Base-by-base conservation (phyloP, 495 filamentous ascomycete species). In the Penicillium robsamsonii region DNA sequence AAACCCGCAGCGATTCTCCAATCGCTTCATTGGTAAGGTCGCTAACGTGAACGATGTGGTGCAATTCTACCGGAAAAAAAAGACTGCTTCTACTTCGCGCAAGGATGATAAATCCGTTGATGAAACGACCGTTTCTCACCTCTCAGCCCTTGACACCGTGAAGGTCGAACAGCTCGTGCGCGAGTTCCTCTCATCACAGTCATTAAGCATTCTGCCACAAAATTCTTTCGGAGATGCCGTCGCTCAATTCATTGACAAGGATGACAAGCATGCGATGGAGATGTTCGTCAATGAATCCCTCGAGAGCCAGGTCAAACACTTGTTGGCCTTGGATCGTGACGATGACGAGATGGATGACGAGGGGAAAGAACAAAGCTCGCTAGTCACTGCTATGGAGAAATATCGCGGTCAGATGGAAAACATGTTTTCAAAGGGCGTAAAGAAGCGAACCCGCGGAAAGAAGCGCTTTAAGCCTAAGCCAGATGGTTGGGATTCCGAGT, bases 1-100 rank as follows among this genome's bases (percentile, higher is more conserved):
- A 65, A 99, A 99, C 57, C 94, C 94, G 15, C 94, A 97, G 64
- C 84, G 94, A 5, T 97, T 97, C 61, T 97, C 95, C 1, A 96
- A 96, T 69, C 84, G 92, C 5, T 99, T 99, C 61, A 80, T 87
- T 1, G 87, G 85, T 7, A 91, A 87, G 63, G 94, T 97, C 0
- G 94, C 94, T 10, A 99, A 99, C 62, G 84, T 88, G 1, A 94
- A 89, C 61, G 94, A 99, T 60, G 91, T 99, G 1, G 84, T 99
- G 3, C 87, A 94, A 62, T 97, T 95, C 60, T 84, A 97, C 69
- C 83, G 91, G 11, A 96, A 94, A 73, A 96, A 95, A 70, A 78
- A 81, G 38, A 71, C 48, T 1, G 61, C 68, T 5, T 75, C 62
- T 6, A 42, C 68, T 4, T 69, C 69, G 1, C 65, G 77, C 43